Conservation (phyloP, 2,329 filamentous ascomycete species). For the Diaporthe humulicola region DNA sequence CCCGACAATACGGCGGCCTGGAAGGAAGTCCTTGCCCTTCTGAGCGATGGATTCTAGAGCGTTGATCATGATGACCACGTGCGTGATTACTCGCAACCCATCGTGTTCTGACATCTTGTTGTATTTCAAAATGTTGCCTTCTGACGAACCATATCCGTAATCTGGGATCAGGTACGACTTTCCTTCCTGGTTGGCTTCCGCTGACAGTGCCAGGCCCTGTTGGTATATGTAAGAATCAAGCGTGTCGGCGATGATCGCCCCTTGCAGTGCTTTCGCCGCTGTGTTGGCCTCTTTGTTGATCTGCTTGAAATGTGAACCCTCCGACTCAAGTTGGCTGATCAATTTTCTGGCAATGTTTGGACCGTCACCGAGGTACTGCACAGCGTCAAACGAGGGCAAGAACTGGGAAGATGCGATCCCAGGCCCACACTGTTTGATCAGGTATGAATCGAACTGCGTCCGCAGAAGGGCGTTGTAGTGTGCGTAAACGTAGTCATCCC, state of each 20-base stretch:
- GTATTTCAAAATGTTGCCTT: slow-evolving; percentile 60
- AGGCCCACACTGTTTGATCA: slow-evolving; percentile 67
- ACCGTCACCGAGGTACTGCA: slow-evolving; percentile 71
- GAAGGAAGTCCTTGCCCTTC: slow-evolving; percentile 52
- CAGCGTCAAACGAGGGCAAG: slow-evolving; percentile 74
- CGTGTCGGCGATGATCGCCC: slow-evolving; percentile 77
- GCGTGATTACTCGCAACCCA: slow-evolving; percentile 76
- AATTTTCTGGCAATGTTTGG: slow-evolving; percentile 67
- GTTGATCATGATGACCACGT: slow-evolving; percentile 75
- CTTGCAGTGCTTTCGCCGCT: slow-evolving; percentile 82
- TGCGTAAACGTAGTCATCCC: slow-evolving; percentile 90
- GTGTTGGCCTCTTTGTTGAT: slow-evolving; percentile 71
- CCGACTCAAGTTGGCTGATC: slow-evolving; percentile 71
- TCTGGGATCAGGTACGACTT: slow-evolving; percentile 59
- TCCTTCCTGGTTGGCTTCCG: slow-evolving; percentile 57
- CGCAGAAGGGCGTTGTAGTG: slow-evolving; percentile 90
- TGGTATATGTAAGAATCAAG: slow-evolving; percentile 70
- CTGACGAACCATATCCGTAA: slow-evolving; percentile 51
- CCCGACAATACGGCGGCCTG: slow-evolving; percentile 43
- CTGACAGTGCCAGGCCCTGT: slow-evolving; percentile 67
- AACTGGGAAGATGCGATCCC: slow-evolving; percentile 66
- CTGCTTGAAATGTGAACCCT: slow-evolving; percentile 52
- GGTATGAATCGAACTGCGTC: slow-evolving; percentile 81
- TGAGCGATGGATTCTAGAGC: slow-evolving; percentile 68
- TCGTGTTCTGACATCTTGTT: slow-evolving; percentile 71